phyloP scores from a whole-genome alignment of 2,329 filamentous ascomycete species.

The Claviceps sorghi region DNA sequence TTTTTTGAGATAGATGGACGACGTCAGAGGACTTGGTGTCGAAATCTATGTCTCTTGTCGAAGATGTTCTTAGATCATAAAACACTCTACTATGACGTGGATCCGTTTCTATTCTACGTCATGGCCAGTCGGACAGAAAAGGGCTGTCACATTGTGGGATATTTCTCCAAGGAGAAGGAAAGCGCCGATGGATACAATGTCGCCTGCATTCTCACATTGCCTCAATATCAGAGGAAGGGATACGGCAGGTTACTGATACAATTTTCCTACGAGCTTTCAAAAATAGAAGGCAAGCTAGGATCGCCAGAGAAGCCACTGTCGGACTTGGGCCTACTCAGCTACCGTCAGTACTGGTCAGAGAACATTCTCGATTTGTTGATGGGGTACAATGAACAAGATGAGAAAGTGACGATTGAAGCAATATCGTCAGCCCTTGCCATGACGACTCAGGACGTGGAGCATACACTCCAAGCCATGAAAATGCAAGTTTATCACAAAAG shows the following conservation, averaged over 20 bases:
- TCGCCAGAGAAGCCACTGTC: constrained; percentile 94
- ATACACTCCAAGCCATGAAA: constrained; percentile 83
- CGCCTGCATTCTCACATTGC: constrained; percentile 90
- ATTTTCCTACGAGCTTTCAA: constrained; percentile 93
- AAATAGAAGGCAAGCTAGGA: constrained; percentile 86
- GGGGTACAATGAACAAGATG: constrained; percentile 50
- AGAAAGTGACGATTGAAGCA: constrained; percentile 71
- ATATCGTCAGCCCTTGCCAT: constrained; percentile 70
- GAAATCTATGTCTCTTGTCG: constrained; percentile 83
- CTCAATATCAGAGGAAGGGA: constrained; percentile 90
- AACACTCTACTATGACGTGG: constrained; percentile 98
- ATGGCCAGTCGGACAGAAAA: constrained; percentile 84
- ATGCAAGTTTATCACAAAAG: constrained; percentile 95
- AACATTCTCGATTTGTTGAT: constrained; percentile 80
- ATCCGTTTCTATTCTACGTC: constrained; percentile 96
- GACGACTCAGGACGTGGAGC: constrained; percentile 95
- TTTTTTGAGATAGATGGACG: constrained; percentile 97
- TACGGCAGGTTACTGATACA: constrained; percentile 89
- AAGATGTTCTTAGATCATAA: constrained; percentile 98
- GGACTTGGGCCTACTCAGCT: constrained; percentile 82
- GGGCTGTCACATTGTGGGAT: constrained; percentile 94
- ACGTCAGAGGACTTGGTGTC: constrained; percentile 88
- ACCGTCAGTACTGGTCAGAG: constrained; percentile 96
- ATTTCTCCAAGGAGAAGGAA: constrained; percentile 98
- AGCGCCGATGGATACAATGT: constrained; percentile 95